A percentile compares a stretch with the other conserved stretches of the same genome.
Conservation (phyloP, 371 early-diverging fungal genomes). For the Mucor irregularis region DNA sequence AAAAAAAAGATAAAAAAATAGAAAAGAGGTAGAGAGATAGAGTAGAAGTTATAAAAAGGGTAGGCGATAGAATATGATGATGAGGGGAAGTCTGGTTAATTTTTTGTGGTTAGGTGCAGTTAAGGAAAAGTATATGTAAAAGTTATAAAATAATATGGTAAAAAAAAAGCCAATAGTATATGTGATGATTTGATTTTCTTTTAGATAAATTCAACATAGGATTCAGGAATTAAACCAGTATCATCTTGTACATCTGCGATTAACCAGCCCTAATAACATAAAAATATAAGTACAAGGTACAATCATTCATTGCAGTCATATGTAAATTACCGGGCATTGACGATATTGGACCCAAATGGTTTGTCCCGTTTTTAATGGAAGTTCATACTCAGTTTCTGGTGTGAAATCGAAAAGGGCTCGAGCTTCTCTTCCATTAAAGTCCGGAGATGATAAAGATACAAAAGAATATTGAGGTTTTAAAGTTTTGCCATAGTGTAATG, state of each 20-base stretch:
- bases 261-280: conserved; percentile 64
- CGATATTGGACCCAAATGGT: conserved; percentile 63
- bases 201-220: conserved; percentile 62
- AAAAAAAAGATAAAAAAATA: too few species aligned
- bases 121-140: too few species aligned
- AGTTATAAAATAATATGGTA: not conserved
- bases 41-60: too few species aligned
- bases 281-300: not conserved
- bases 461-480: conserved; percentile 5
- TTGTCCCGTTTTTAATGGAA: conserved; percentile 66
- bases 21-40: too few species aligned
- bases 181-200: not conserved
- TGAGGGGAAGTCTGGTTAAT: too few species aligned
- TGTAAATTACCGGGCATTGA: conserved; percentile 50
- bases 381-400: conserved; percentile 69
- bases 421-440: conserved; percentile 50
- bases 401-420: conserved; percentile 76
- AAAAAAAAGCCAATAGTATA: not conserved
- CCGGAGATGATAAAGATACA: conserved; percentile 32
- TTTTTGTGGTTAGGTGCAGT: too few species aligned
- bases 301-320: not conserved
- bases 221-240: conserved; percentile 74
- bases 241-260: conserved; percentile 63
- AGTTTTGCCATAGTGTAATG: conserved; percentile 55
- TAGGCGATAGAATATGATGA: too few species aligned